Evolutionary conservation across 805 yeast genomes (phyloP), one percentile per base, ranked within the genome.

Genomic region (Pichia manshurica): DNA sequence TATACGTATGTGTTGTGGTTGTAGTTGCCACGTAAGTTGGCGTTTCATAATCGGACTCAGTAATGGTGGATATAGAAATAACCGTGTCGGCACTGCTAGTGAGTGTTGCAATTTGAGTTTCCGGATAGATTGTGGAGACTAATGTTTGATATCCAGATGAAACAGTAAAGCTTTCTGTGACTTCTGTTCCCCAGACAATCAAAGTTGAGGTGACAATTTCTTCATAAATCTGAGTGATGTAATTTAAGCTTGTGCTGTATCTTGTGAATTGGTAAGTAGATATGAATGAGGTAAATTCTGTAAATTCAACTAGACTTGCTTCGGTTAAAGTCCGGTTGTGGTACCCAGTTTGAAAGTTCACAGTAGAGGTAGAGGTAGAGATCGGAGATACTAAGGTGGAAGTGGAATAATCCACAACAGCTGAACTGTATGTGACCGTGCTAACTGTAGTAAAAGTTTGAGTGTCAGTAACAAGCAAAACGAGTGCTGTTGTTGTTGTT

Each of bases 401-500:
- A 15, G 50, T 41, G 5, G 49, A 22, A 4, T 42, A 29, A 12
- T 46, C 35, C 4, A 40, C 48, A n/a, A 45, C 39, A 5, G 41
- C 44, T 19, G 49, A 35, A 4, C 40, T 32, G 19, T 49, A 33
- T 2, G 42, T 25, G 3, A 53, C 41, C 3, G 52, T 49, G 16
- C 47, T 44, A 8, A 20, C 31, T 12, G 39, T 39, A 5, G 42
- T 32, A 12, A n/a, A 13, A 3, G 57, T 50, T 38, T 40, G 42
- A 6, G 59, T 57, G 29, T 45, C 48, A 6, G 59, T 52, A 15
- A 56, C 60, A 21, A 56, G 37, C 21, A 55, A 42, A 17, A 54
- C 50, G 4, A 49, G 35, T 23, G 58, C 60, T 10, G 55, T 47
- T 16, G 53, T 49, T 5, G 57, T 52, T 9, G 56, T 51, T 9